Percentiles rank a stretch among this genome's conserved stretches.
phyloP scores from a whole-genome alignment of 2,329 filamentous ascomycete genomes.

The Apiospora kogelbergensis region DNA sequence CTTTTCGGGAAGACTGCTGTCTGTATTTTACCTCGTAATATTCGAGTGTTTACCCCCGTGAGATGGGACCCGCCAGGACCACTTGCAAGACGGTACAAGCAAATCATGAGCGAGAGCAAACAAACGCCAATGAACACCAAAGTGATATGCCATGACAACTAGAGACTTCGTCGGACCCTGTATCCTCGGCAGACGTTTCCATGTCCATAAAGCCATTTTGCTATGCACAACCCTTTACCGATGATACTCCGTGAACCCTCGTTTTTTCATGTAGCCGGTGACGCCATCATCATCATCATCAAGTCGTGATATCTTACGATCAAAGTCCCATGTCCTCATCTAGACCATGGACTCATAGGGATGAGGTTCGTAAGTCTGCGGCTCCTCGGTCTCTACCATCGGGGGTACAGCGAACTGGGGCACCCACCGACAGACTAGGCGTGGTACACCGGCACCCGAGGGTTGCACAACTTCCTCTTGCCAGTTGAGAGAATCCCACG shows the following conservation, averaged over 20 bases:
- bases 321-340: not conserved
- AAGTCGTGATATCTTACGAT: not conserved
- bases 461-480: slow-evolving; percentile 42
- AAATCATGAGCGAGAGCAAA: not conserved
- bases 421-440: slow-evolving; percentile 45
- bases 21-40: not conserved
- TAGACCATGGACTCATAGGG: slow-evolving; percentile 6
- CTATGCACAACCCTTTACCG: slow-evolving; percentile 3
- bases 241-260: slow-evolving; percentile 5
- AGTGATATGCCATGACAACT: not conserved
- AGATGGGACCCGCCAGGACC: not conserved
- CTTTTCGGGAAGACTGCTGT: not conserved
- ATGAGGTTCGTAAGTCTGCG: slow-evolving; percentile 7
- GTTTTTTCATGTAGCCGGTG: slow-evolving; percentile 5
- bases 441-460: slow-evolving; percentile 40
- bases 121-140: not conserved
- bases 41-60: not conserved
- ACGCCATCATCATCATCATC: slow-evolving; percentile 4
- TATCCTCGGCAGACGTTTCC: not conserved
- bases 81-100: not conserved
- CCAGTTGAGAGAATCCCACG: slow-evolving; percentile 51
- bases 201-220: not conserved
- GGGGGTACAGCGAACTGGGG: slow-evolving; percentile 31
- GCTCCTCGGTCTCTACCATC: slow-evolving; percentile 19
- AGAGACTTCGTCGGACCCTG: slow-evolving; percentile 1